Evolutionary conservation across 805 yeast genomes (phyloP).

Genomic region (Maudiozyma serrabonitensis): DNA sequence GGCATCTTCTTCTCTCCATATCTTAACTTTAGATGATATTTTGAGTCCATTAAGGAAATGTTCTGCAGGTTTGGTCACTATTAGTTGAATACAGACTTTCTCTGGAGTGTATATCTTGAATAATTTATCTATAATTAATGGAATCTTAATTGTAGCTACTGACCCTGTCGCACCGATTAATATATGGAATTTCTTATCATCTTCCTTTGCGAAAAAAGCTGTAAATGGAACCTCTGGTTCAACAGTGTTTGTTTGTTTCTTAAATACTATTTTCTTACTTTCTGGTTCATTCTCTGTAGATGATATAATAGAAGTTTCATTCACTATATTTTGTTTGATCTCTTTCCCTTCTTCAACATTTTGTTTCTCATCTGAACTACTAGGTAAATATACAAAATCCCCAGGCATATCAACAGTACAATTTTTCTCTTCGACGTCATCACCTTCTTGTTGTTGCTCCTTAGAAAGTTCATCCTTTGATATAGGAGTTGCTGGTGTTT

Average conservation of each 20-base stretch:
- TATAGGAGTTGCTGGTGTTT: constrained; percentile 30
- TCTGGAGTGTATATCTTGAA: constrained; percentile 68
- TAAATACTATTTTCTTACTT: constrained; percentile 2
- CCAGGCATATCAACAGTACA: constrained; percentile 30
- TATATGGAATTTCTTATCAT: constrained; percentile 80
- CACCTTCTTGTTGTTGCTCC: not conserved
- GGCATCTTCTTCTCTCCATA: constrained; percentile 80
- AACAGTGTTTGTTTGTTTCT: not conserved
- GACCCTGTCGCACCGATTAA: constrained; percentile 91
- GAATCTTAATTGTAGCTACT: constrained; percentile 92
- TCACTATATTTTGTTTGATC: constrained; percentile 7
- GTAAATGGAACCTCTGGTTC: constrained; percentile 64
- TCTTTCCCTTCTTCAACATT: not conserved
- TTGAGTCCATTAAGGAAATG: constrained; percentile 57
- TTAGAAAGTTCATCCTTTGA: constrained; percentile 21
- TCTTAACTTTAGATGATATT: constrained; percentile 63
- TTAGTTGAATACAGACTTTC: constrained; percentile 72
- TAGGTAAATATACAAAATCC: constrained; percentile 23
- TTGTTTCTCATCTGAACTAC: not conserved
- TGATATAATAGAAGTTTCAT: constrained; percentile 8
- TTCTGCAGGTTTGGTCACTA: constrained; percentile 68
- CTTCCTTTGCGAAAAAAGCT: constrained; percentile 58
- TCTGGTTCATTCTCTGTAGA: not conserved
- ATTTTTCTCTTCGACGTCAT: constrained; percentile 18
- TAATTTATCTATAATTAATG: constrained; percentile 77